phyloP scores from a whole-genome alignment of 1,284 basidiomycete species.

The Ustilago tritici region DNA sequence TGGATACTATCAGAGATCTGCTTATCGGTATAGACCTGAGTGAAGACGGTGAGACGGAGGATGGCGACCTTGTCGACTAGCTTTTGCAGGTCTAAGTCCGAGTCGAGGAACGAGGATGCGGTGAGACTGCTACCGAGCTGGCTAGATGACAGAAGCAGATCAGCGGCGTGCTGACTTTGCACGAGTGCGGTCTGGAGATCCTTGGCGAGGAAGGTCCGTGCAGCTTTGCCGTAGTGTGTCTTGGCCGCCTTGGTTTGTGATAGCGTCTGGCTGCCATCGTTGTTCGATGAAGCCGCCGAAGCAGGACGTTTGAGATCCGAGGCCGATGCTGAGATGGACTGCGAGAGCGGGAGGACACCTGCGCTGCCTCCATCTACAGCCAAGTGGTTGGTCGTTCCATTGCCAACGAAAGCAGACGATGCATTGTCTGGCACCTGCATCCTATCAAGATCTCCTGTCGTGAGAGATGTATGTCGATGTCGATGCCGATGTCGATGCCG shows the following conservation, averaged over 20 bases:
- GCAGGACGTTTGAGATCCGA: conserved; percentile 45
- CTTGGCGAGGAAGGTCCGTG: conserved; percentile 56
- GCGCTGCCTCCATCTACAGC: conserved; percentile 3
- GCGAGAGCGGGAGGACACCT: conserved; percentile 35
- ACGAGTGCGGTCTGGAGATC: conserved; percentile 45
- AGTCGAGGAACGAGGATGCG: conserved; percentile 26
- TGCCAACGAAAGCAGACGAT: conserved; percentile 9
- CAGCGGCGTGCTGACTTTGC: conserved; percentile 42
- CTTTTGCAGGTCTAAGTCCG: conserved; percentile 30
- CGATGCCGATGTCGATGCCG: not conserved
- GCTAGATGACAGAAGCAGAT: conserved; percentile 25
- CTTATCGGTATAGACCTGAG: conserved; percentile 46
- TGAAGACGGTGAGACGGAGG: conserved; percentile 52
- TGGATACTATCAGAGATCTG: conserved; percentile 13
- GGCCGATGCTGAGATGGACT: conserved; percentile 44
- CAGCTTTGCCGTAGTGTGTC: conserved; percentile 38
- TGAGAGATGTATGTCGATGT: not conserved
- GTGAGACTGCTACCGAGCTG: conserved; percentile 45
- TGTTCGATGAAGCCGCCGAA: conserved; percentile 28
- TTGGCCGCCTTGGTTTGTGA: conserved; percentile 44
- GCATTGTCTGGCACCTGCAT: conserved; percentile 36
- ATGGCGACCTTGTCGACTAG: conserved; percentile 41
- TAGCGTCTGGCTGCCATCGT: conserved; percentile 33
- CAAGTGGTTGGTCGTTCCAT: conserved; percentile 8
- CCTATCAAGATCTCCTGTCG: not conserved